phyloP scores from a whole-genome alignment of 257 asterid species.

The Solanum boliviense region DNA sequence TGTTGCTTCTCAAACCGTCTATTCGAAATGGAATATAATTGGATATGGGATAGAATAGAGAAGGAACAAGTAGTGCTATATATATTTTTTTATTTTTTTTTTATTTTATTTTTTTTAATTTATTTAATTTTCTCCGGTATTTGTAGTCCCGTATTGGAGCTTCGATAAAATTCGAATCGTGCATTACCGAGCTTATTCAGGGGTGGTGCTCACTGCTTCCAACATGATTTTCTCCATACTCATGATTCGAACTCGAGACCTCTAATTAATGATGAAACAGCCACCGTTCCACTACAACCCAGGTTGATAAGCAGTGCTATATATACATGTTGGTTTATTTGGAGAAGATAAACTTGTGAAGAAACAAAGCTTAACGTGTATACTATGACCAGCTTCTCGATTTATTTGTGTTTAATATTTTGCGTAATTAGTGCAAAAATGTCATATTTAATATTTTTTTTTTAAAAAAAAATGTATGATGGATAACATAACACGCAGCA shows the following conservation, averaged over 20 bases:
- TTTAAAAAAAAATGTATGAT: constrained; percentile 4
- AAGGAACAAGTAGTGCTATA: background rate
- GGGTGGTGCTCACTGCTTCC: too few species aligned
- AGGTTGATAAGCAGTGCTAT: background rate
- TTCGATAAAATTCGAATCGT: fast-evolving
- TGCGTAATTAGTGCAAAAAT: background rate
- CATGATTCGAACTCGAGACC: too few species aligned
- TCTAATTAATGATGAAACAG: too few species aligned
- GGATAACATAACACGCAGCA: constrained; percentile 27
- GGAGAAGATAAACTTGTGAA: background rate
- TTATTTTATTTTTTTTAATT: too few species aligned
- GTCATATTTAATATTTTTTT: background rate
- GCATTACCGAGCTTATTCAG: background rate
- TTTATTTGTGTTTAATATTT: background rate
- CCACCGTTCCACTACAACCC: background rate
- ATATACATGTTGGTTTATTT: background rate
- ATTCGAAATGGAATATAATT: background rate
- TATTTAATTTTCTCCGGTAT: too few species aligned
- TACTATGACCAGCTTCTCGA: background rate
- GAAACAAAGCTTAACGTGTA: background rate
- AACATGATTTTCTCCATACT: too few species aligned
- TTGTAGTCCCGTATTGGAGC: too few species aligned
- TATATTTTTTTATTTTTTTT: too few species aligned
- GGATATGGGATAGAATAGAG: background rate
- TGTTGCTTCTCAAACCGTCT: background rate